Percentiles rank a stretch among this genome's conserved stretches.
Evolutionary conservation across 352 stramenopile genomes (phyloP).

Genomic region (Phytophthora sojae): DNA sequence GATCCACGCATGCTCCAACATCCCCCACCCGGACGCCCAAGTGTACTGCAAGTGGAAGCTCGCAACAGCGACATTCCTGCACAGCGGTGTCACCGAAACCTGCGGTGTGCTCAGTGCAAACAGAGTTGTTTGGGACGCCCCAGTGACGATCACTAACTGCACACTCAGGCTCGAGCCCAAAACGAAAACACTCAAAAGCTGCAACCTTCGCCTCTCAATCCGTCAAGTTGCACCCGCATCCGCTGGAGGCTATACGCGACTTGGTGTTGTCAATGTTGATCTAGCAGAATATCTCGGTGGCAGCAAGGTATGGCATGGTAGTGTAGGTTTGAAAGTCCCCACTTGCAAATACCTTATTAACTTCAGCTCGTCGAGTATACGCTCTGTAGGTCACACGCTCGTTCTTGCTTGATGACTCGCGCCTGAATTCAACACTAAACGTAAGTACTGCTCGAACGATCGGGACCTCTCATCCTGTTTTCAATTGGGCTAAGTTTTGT

Average conservation of each 20-base stretch:
- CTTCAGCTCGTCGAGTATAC: neutral
- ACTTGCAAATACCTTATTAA: neutral
- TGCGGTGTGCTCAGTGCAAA: slow-evolving; percentile 36
- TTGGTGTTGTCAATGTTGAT: slow-evolving; percentile 44
- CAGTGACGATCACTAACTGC: slow-evolving; percentile 29
- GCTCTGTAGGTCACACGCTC: slow-evolving; percentile 18
- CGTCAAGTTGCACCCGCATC: slow-evolving; percentile 31
- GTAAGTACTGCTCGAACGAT: slow-evolving; percentile 18
- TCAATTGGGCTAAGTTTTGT: neutral
- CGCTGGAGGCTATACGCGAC: slow-evolving; percentile 24
- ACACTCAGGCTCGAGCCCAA: slow-evolving; percentile 31
- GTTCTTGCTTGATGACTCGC: slow-evolving; percentile 46
- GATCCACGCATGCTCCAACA: slow-evolving; percentile 49
- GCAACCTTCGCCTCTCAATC: slow-evolving; percentile 39
- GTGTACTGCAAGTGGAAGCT: slow-evolving; percentile 54
- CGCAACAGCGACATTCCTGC: slow-evolving; percentile 5
- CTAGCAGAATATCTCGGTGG: slow-evolving; percentile 45
- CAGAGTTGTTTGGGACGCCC: slow-evolving; percentile 36
- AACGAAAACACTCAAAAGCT: slow-evolving; percentile 38
- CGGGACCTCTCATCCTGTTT: neutral
- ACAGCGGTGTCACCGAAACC: slow-evolving; percentile 21
- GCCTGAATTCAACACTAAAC: slow-evolving; percentile 47
- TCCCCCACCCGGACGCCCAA: slow-evolving; percentile 36
- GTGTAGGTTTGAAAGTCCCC: neutral
- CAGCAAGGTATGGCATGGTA: slow-evolving; percentile 27